Evolutionary conservation across 2,329 filamentous ascomycete species (phyloP).

Genomic region (Cytospora piceae): DNA sequence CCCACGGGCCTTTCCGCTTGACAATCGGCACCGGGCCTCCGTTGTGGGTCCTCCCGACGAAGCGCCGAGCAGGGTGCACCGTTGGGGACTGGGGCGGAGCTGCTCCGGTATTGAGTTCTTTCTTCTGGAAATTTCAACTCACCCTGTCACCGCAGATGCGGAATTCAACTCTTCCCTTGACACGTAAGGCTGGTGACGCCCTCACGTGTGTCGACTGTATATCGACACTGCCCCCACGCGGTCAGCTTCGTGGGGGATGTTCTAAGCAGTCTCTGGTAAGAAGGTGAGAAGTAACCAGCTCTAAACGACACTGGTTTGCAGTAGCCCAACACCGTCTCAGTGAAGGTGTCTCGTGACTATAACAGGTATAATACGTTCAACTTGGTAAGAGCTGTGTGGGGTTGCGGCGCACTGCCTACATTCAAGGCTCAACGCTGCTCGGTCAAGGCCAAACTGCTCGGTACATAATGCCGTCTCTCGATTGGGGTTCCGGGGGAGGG

Average conservation of each 20-base stretch:
- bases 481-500: neutral
- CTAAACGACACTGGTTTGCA: neutral
- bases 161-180: neutral
- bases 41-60: conserved; percentile 20
- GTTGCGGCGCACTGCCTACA: neutral
- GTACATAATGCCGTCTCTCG: neutral
- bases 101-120: neutral
- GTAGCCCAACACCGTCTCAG: neutral
- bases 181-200: neutral
- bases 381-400: neutral
- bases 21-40: conserved; percentile 15
- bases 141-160: neutral
- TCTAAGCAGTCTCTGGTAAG: neutral
- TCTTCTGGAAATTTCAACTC: neutral
- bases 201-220: neutral
- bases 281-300: neutral
- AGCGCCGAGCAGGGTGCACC: conserved; percentile 15
- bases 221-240: neutral
- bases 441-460: neutral
- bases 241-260: neutral
- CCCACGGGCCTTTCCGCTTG: neutral
- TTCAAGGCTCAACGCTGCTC: neutral
- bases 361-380: neutral
- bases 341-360: neutral
- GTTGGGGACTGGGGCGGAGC: neutral